Percentiles rank a stretch among this genome's conserved stretches.
phyloP scores from a whole-genome alignment of 805 yeast species.

The Ogataea philodendri region DNA sequence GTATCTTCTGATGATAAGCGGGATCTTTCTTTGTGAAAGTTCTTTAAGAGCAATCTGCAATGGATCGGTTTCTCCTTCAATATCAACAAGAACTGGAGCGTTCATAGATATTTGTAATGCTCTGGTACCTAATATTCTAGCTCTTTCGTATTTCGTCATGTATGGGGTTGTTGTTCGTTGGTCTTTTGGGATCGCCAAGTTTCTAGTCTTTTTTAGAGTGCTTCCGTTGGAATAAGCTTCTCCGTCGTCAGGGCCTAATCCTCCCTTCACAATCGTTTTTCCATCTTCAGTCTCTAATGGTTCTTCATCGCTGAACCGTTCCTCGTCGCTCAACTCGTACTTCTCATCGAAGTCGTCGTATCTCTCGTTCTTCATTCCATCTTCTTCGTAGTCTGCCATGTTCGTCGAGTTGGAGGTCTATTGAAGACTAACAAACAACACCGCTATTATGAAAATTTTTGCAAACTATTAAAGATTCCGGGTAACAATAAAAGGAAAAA shows the following conservation, averaged over 20 bases:
- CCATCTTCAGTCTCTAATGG: conserved; percentile 62
- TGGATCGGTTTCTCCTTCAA: conserved; percentile 99
- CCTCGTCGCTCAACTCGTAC: conserved; percentile 41
- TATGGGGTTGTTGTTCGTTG: conserved; percentile 94
- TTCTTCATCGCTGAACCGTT: conserved; percentile 43
- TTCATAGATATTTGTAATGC: conserved; percentile 97
- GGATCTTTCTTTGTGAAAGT: conserved; percentile 89
- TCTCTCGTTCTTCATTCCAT: conserved; percentile 52
- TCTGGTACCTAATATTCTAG: conserved; percentile 95
- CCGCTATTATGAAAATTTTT: conserved; percentile 8
- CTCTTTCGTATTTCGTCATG: conserved; percentile 98
- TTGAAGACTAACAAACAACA: conserved; percentile 6
- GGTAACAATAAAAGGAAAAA: conserved; percentile 4
- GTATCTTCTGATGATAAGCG: conserved; percentile 91
- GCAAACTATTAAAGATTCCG: conserved; percentile 5
- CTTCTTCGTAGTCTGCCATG: conserved; percentile 63
- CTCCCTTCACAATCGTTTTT: conserved; percentile 68
- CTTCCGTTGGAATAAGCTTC: conserved; percentile 30
- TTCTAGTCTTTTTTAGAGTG: conserved; percentile 38
- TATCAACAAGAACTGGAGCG: conserved; percentile 96
- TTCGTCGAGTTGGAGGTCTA: conserved; percentile 6
- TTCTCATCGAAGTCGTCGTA: conserved; percentile 84
- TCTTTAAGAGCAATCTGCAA: conserved; percentile 97
- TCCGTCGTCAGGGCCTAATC: conserved; percentile 57
- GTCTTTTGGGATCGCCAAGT: conserved; percentile 82